phyloP scores from a whole-genome alignment of 2,329 filamentous ascomycete species.

The Tolypocladium paradoxum region DNA sequence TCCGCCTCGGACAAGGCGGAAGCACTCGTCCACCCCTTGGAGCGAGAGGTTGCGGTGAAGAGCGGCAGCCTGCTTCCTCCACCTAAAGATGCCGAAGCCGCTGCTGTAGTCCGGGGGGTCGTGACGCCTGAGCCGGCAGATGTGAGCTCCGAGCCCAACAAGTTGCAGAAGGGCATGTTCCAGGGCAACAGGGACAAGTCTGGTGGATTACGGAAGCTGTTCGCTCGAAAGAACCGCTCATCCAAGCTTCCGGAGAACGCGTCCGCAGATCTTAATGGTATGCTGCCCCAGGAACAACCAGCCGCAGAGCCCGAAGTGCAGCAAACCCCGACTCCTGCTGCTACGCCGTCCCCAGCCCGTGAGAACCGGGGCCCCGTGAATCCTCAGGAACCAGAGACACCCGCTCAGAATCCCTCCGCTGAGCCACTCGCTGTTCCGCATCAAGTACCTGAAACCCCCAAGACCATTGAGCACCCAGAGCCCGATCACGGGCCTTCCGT shows the following conservation, averaged over 20 bases:
- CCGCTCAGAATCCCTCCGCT: neutral
- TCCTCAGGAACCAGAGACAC: slow-evolving; percentile 5
- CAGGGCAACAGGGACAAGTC: slow-evolving; percentile 31
- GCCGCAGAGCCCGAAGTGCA: slow-evolving; percentile 11
- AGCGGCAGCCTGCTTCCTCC: slow-evolving; percentile 8
- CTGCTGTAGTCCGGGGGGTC: neutral
- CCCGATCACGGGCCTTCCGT: slow-evolving; percentile 7
- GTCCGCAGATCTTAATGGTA: slow-evolving; percentile 37
- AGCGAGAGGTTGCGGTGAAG: slow-evolving; percentile 1
- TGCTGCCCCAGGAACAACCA: slow-evolving; percentile 31
- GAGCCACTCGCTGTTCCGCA: neutral
- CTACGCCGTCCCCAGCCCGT: slow-evolving; percentile 9
- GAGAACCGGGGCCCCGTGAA: neutral
- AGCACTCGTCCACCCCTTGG: neutral
- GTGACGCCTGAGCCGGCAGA: slow-evolving; percentile 6
- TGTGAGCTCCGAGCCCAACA: slow-evolving; percentile 26
- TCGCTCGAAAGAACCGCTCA: slow-evolving; percentile 50
- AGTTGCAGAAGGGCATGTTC: slow-evolving; percentile 35
- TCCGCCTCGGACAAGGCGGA: slow-evolving; percentile 3
- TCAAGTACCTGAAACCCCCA: neutral
- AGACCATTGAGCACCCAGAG: slow-evolving; percentile 4
- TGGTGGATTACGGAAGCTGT: slow-evolving; percentile 53
- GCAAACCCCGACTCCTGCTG: slow-evolving; percentile 15
- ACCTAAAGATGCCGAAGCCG: slow-evolving; percentile 10
- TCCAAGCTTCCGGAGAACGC: slow-evolving; percentile 48